phyloP scores from a whole-genome alignment of 805 yeast species.

The Hanseniaspora lachancei region DNA sequence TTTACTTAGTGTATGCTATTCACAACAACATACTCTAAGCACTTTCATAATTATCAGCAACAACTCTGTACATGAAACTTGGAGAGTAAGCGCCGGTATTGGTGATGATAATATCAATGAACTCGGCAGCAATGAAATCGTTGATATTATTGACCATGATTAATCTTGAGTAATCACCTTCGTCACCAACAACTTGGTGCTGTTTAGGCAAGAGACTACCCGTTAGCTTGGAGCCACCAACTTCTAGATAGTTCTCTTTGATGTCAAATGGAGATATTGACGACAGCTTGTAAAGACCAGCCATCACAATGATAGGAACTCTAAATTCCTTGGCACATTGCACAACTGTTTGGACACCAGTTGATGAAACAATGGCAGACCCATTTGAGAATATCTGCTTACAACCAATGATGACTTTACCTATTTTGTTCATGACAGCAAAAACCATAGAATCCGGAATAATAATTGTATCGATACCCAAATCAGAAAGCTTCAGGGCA shows the following conservation, averaged over 20 bases:
- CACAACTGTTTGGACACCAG: slow-evolving; percentile 86
- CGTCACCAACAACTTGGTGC: slow-evolving; percentile 35
- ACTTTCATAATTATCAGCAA: slow-evolving; percentile 73
- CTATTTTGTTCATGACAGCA: slow-evolving; percentile 95
- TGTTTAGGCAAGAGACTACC: slow-evolving; percentile 61
- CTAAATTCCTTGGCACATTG: slow-evolving; percentile 90
- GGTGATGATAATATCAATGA: slow-evolving; percentile 85
- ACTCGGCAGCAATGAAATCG: slow-evolving; percentile 88
- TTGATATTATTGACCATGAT: slow-evolving; percentile 63
- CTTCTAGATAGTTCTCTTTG: slow-evolving; percentile 62
- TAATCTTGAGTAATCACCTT: slow-evolving; percentile 26
- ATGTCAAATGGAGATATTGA: slow-evolving; percentile 86
- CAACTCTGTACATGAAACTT: slow-evolving; percentile 86
- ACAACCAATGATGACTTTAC: slow-evolving; percentile 89
- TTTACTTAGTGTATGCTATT: too few relatives aligned
- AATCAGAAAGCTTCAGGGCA: slow-evolving; percentile 65
- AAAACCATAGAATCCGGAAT: slow-evolving; percentile 87
- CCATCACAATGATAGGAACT: slow-evolving; percentile 93
- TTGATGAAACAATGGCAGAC: slow-evolving; percentile 73
- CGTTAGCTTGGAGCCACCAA: slow-evolving; percentile 75
- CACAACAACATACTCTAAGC: background rate
- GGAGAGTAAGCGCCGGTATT: slow-evolving; percentile 96
- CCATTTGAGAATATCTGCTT: slow-evolving; percentile 92
- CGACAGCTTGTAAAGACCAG: slow-evolving; percentile 84
- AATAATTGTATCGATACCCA: slow-evolving; percentile 77